Conservation (phyloP, 2,329 filamentous ascomycete genomes). For the Amphichorda felina region DNA sequence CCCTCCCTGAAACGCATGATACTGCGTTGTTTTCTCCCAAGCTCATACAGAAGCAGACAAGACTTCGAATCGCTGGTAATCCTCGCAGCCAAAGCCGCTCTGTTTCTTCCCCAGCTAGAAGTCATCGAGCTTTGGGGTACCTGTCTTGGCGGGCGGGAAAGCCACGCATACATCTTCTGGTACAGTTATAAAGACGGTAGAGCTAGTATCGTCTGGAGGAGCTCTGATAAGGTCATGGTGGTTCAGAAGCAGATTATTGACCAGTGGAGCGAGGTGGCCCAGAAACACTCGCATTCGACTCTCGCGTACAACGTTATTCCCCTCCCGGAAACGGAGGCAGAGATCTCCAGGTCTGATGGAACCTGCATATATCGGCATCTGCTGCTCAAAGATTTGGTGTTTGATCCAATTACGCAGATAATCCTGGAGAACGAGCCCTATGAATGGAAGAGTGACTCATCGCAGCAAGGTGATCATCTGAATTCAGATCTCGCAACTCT, state of each 20-base stretch:
- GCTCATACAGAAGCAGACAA: slow-evolving; percentile 4
- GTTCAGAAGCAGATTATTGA: slow-evolving; percentile 5
- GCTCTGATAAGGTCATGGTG: slow-evolving; percentile 4
- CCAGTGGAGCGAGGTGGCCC: slow-evolving; percentile 7
- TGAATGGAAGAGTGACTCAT: neutral
- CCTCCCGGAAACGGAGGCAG: slow-evolving; percentile 6
- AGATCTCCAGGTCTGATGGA: slow-evolving; percentile 5
- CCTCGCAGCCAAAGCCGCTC: slow-evolving; percentile 7
- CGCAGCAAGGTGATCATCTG: too few species aligned
- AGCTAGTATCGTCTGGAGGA: slow-evolving; percentile 7
- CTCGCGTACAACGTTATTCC: slow-evolving; percentile 4
- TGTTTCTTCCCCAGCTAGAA: slow-evolving; percentile 6
- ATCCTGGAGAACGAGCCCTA: slow-evolving; percentile 6
- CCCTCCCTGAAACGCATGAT: slow-evolving; percentile 5
- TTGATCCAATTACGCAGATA: slow-evolving; percentile 8
- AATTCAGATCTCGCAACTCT: too few species aligned
- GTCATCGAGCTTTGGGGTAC: slow-evolving; percentile 7
- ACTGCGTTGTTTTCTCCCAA: slow-evolving; percentile 5
- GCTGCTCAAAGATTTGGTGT: slow-evolving; percentile 7
- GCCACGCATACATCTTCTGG: slow-evolving; percentile 7
- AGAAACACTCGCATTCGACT: slow-evolving; percentile 6
- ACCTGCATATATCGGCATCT: slow-evolving; percentile 7
- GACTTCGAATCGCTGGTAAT: slow-evolving; percentile 7
- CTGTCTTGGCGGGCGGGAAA: slow-evolving; percentile 4
- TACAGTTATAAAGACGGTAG: slow-evolving; percentile 5